Evolutionary conservation across 257 asterid genomes (phyloP).

Genomic region (Solanum chilense): DNA sequence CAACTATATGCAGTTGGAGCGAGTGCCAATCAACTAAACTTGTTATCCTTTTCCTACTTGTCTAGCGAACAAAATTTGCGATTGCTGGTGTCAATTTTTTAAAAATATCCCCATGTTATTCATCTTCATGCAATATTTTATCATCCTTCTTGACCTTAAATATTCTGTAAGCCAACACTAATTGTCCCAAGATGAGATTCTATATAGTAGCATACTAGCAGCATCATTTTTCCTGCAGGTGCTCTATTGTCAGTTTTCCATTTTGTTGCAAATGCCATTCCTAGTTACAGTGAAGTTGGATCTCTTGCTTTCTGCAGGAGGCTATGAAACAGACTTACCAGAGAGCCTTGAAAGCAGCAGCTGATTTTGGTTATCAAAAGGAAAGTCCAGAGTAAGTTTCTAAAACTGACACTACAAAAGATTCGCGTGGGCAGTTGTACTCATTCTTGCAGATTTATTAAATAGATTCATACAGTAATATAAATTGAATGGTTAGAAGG

Average conservation of each 20-base stretch:
- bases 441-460: neutral
- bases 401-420: neutral
- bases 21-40: neutral
- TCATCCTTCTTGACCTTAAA: neutral
- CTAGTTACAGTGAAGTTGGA: neutral
- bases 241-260: neutral
- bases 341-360: constrained; percentile 72
- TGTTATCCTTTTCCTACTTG: neutral
- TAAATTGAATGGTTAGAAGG: neutral
- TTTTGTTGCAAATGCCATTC: neutral
- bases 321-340: constrained; percentile 94
- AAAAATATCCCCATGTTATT: neutral
- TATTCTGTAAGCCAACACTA: neutral
- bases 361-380: constrained; percentile 86
- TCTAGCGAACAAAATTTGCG: neutral
- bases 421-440: neutral
- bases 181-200: neutral
- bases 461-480: neutral
- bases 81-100: neutral
- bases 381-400: constrained; percentile 92
- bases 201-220: neutral
- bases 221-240: neutral
- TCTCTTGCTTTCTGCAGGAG: constrained; percentile 36
- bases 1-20: neutral
- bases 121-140: neutral